phyloP scores from a whole-genome alignment of 768 basidiomycete species.

The Gyrodon lividus region DNA sequence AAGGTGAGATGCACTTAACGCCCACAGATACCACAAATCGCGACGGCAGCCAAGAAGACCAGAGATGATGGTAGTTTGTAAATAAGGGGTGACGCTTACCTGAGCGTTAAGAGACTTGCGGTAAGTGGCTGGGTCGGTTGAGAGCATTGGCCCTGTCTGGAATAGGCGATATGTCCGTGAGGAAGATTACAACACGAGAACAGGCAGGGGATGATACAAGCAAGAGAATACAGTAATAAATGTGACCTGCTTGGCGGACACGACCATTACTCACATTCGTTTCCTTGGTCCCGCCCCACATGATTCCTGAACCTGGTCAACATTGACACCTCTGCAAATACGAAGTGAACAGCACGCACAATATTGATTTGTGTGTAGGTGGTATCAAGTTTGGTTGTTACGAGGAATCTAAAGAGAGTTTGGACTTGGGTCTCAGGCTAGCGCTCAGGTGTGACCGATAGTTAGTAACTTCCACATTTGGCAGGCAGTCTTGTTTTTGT shows the following conservation, averaged over 20 bases:
- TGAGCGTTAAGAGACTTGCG: slow-evolving; percentile 26
- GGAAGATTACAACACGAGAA: slow-evolving; percentile 10
- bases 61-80: slow-evolving; percentile 11
- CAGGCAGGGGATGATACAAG: background rate
- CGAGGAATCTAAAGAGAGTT: background rate
- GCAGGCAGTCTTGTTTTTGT: too few relatives aligned
- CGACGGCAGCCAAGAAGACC: background rate
- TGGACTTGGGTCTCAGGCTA: too few relatives aligned
- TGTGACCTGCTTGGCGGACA: slow-evolving; percentile 23
- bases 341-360: slow-evolving; percentile 12
- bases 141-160: slow-evolving; percentile 16
- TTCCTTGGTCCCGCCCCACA: slow-evolving; percentile 28
- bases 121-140: slow-evolving; percentile 31
- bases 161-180: slow-evolving; percentile 23
- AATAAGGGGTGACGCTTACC: slow-evolving; percentile 29
- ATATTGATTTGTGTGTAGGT: background rate
- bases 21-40: background rate
- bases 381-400: background rate
- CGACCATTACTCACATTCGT: slow-evolving; percentile 28
- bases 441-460: background rate
- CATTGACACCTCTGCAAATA: too few relatives aligned
- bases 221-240: slow-evolving; percentile 1
- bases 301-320: slow-evolving; percentile 4
- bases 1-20: slow-evolving; percentile 2
- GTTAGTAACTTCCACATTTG: slow-evolving; percentile 5